Percentiles rank a stretch among this genome's conserved stretches.
Conservation (phyloP, 2,329 filamentous ascomycete genomes). For the Plectosphaerella plurivora region DNA sequence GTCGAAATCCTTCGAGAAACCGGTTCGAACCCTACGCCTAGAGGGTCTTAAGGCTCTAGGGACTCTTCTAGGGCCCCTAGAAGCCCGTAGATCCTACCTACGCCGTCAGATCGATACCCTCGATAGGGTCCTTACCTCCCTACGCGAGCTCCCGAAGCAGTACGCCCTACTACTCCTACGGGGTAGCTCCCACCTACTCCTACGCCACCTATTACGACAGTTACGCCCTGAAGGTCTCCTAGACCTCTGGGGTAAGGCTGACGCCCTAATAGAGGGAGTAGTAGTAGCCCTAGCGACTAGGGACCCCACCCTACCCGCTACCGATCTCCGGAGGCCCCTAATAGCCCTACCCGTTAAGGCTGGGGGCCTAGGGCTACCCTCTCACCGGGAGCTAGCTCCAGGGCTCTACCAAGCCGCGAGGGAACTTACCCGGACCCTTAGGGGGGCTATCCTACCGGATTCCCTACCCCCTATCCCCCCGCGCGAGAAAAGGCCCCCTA, state of each 20-base stretch:
- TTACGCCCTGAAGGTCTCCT: no score
- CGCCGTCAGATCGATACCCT: not conserved
- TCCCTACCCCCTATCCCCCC: no score
- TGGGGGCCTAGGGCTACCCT: not conserved
- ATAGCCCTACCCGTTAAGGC: not conserved
- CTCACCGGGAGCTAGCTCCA: not conserved
- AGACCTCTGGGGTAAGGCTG: not conserved
- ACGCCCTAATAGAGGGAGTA: not conserved
- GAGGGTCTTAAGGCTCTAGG: not conserved
- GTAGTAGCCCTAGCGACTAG: not conserved
- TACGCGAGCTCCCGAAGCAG: not conserved
- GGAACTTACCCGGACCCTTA: no score
- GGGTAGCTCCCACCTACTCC: no score
- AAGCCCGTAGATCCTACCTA: not conserved
- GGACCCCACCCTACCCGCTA: not conserved
- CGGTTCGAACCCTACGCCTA: not conserved
- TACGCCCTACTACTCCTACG: no score
- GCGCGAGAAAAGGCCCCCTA: no score
- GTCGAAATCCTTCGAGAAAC: not conserved
- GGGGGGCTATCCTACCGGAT: no score
- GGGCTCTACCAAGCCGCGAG: not conserved
- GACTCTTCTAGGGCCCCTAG: not conserved
- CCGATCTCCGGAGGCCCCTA: not conserved
- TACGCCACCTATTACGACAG: no score
- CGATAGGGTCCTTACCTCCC: not conserved